phyloP scores from a whole-genome alignment of 345 rosid genomes.

The Anastatica hierochuntica region DNA sequence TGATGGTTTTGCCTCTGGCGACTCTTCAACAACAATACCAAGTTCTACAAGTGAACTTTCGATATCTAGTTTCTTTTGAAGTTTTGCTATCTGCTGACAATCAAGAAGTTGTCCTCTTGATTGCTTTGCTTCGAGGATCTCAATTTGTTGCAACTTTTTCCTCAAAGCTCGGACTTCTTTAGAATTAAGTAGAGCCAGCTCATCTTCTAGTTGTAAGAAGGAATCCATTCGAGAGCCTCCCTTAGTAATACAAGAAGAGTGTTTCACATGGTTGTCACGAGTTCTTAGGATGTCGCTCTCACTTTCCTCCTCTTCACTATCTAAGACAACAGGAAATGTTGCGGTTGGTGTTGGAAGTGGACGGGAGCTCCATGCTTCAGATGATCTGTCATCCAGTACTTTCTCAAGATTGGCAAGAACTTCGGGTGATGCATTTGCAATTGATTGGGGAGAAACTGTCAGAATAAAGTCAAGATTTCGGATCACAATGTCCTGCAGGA shows the following conservation, averaged over 20 bases:
- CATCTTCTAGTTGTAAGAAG: conserved; percentile 48
- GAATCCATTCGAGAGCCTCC: conserved; percentile 39
- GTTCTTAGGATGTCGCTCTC: conserved; percentile 55
- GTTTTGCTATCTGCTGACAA: conserved; percentile 84
- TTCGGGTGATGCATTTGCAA: conserved; percentile 63
- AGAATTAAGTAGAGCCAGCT: conserved; percentile 35
- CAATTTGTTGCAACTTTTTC: conserved; percentile 93
- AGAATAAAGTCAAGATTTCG: conserved; percentile 83
- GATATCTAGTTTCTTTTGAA: conserved; percentile 50
- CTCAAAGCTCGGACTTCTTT: conserved; percentile 71
- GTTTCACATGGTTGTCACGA: conserved; percentile 38
- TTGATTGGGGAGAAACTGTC: conserved; percentile 52
- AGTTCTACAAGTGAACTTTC: conserved; percentile 69
- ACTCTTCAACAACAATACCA: conserved; percentile 45
- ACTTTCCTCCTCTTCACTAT: conserved; percentile 75
- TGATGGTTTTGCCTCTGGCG: conserved; percentile 26
- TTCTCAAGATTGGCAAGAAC: conserved; percentile 76
- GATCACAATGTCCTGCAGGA: conserved; percentile 68
- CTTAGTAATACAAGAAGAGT: conserved; percentile 14
- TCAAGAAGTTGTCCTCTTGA: conserved; percentile 69
- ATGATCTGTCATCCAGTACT: conserved; percentile 64
- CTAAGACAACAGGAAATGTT: conserved; percentile 58
- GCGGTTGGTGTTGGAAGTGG: conserved; percentile 89
- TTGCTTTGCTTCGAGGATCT: conserved; percentile 77
- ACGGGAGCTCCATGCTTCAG: conserved; percentile 79